Evolutionary conservation across 352 stramenopile genomes (phyloP).

Genomic region (Globisporangium recalcitrans): DNA sequence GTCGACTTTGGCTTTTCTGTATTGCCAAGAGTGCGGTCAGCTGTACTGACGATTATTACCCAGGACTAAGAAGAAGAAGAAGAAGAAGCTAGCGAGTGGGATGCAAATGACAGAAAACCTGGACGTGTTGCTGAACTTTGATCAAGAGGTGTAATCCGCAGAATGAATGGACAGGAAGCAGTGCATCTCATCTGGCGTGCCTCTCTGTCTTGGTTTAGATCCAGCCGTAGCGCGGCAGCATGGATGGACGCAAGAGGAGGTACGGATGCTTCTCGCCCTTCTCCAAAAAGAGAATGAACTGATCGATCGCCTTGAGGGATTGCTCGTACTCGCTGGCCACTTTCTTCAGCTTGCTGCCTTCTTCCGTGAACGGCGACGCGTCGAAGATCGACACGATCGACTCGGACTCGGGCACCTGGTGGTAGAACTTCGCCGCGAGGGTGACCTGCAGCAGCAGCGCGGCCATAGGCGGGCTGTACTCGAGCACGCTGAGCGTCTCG

Average conservation of each 20-base stretch:
- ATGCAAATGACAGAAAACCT: neutral
- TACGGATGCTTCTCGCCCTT: slow-evolving; percentile 24
- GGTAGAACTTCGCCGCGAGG: slow-evolving; percentile 33
- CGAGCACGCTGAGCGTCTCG: slow-evolving; percentile 21
- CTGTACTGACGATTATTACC: too few species aligned
- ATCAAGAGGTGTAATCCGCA: neutral
- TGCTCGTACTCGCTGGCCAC: slow-evolving; percentile 22
- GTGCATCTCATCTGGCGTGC: neutral
- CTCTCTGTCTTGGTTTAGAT: slow-evolving; percentile 19
- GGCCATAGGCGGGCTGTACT: slow-evolving; percentile 26
- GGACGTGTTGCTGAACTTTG: neutral
- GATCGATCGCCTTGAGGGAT: slow-evolving; percentile 24
- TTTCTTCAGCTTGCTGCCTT: slow-evolving; percentile 19
- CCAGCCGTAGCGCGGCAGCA: slow-evolving; percentile 30
- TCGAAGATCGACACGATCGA: slow-evolving; percentile 26
- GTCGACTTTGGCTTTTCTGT: neutral
- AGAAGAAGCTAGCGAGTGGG: neutral
- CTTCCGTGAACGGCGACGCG: slow-evolving; percentile 19
- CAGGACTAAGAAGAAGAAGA: neutral
- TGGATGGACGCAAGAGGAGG: slow-evolving; percentile 26
- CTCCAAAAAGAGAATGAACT: slow-evolving; percentile 24
- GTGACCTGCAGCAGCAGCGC: slow-evolving; percentile 22
- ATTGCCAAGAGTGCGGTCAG: too few species aligned
- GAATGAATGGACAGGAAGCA: neutral
- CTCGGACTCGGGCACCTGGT: slow-evolving; percentile 20